These are phyloP conservation scores for Picochlorum sp. DNA, from an alignment of 139 green algal species.

Conservation along the genomic window DNA sequence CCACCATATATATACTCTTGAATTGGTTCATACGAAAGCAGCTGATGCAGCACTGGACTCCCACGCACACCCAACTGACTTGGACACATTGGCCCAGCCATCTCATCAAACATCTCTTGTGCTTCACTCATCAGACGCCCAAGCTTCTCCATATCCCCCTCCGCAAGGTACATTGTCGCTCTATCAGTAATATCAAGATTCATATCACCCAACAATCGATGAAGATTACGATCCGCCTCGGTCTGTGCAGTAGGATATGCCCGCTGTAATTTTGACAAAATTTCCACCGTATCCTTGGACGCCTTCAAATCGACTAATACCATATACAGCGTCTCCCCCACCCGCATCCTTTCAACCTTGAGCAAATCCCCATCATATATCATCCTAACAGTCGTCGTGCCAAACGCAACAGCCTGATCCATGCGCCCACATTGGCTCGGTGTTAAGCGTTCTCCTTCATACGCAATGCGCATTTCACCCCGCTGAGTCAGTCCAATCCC, in stretches of 20 bases:
- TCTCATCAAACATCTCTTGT: constrained; percentile 47
- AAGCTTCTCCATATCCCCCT: constrained; percentile 29
- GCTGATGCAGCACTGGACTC: constrained; percentile 46
- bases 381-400: constrained; percentile 43
- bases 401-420: constrained; percentile 66
- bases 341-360: constrained; percentile 17
- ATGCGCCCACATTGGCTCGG: constrained; percentile 52
- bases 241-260: constrained; percentile 34
- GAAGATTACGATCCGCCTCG: constrained; percentile 21
- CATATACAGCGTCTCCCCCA: constrained; percentile 28
- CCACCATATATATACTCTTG: constrained; percentile 46
- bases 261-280: constrained; percentile 45
- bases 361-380: constrained; percentile 52
- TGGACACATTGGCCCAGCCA: constrained; percentile 44
- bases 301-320: constrained; percentile 39
- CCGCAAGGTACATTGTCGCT: constrained; percentile 37
- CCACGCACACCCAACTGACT: constrained; percentile 36
- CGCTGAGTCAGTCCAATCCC: constrained; percentile 45
- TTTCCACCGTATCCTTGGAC: constrained; percentile 57
- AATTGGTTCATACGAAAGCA: constrained; percentile 39
- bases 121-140: constrained; percentile 46
- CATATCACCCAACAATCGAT: constrained; percentile 43
- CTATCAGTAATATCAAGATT: constrained; percentile 25
- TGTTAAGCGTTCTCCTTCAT: constrained; percentile 57
- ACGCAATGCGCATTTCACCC: constrained; percentile 64